Evolutionary conservation across 1,139 yeast species (phyloP), one percentile per base, ranked within the genome.

Genomic region (Candida glucosophila): DNA sequence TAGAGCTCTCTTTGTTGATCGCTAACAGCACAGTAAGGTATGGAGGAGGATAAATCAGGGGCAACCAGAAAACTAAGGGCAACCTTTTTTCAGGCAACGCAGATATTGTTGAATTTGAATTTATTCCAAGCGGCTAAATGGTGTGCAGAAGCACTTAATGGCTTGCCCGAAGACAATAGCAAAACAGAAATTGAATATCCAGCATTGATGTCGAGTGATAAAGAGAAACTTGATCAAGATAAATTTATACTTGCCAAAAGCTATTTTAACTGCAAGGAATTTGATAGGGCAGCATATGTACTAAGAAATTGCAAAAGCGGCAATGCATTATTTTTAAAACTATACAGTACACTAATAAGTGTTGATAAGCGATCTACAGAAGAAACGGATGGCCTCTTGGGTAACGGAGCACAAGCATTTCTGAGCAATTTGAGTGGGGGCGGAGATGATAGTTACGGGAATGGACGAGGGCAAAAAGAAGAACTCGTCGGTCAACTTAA

Each of bases 211-310:
- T 28, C 32, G 7, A 42, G 56, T 9, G 79, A 73, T 21, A 24
- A 34, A 3, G 32, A 36, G 10, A 50, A 43, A 19, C 46, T 49
- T 22, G 55, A 55, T 18, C 51, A 46, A 25, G 67, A 66, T 27
- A 51, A 52, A 33, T 51, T 76, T 21, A 41, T 73, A 8, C 55
- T 85, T 15, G 96, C 93, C 1, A 73, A 75, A 31, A 50, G 83
- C 0, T 78, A 81, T 41, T 85, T 90, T 56, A 79, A 75, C 41
- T 75, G 88, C 43, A 78, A 81, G 40, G 98, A 90, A 47, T 88
- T 78, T 44, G 92, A 79, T 32, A 56, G 98, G 17, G 82, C 92
- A 32, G 74, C 82, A 2, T 59, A 65, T 38, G 64, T 65, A 12
- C 55, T 88, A 32, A 61, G 60, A 29, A 63, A 63, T 16, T 71